Conservation (phyloP, 106 monocot genomes). For the Allium fistulosum region DNA sequence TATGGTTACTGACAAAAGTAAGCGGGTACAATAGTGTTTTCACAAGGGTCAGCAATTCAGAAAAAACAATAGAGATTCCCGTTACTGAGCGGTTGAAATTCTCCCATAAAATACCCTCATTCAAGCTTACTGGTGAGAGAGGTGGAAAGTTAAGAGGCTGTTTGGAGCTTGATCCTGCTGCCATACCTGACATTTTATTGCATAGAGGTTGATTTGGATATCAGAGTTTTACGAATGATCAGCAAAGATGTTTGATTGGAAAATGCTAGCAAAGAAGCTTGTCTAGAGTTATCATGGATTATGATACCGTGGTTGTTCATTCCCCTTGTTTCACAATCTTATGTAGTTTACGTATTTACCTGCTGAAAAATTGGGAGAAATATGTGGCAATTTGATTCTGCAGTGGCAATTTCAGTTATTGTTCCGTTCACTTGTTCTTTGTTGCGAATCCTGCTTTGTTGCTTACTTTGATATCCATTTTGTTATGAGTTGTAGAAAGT, state of each 20-base stretch:
- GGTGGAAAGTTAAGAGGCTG: conserved; percentile 52
- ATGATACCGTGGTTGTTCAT: too few relatives aligned
- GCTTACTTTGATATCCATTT: too few relatives aligned
- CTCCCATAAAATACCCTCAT: conserved; percentile 69
- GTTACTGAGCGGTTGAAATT: conserved; percentile 36
- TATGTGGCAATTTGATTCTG: too few relatives aligned
- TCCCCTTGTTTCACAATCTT: too few relatives aligned
- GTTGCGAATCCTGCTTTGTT: too few relatives aligned
- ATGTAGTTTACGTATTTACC: too few relatives aligned
- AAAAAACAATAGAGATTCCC: conserved; percentile 22
- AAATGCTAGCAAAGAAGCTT: too few relatives aligned
- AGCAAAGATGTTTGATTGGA: neutral
- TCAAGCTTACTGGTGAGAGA: conserved; percentile 42
- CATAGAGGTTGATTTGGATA: neutral
- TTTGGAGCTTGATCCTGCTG: conserved; percentile 81
- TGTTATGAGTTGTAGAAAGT: too few relatives aligned
- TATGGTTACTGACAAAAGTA: conserved; percentile 35
- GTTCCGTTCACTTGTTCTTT: too few relatives aligned
- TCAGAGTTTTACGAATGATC: neutral
- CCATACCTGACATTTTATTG: conserved; percentile 30
- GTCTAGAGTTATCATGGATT: too few relatives aligned
- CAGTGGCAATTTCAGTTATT: too few relatives aligned
- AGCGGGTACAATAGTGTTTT: conserved; percentile 51
- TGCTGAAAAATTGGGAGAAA: too few relatives aligned
- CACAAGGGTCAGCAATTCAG: neutral